Base-by-base conservation (phyloP, 2,329 filamentous ascomycete species). In the Cladorrhinum sp. region DNA sequence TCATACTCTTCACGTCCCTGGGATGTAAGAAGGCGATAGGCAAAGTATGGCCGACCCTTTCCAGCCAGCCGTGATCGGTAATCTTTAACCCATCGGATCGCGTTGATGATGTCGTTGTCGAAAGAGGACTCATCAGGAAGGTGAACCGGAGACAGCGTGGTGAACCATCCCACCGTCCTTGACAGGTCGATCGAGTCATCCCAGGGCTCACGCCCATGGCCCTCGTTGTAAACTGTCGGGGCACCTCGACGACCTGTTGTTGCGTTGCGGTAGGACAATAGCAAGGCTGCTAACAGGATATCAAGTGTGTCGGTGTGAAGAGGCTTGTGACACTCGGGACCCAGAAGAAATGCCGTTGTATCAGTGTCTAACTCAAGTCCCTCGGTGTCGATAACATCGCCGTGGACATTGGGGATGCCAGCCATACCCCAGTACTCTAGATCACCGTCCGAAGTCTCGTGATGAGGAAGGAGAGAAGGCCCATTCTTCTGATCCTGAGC, bases 121-220 rank as follows among this genome's bases (percentile, higher is more conserved):
- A 55, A 57, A 3, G 51, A 53, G 33, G 65, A 65, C 51, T 68
- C 66, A 12, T 67, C 57, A 21, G 61, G 59, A 1, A 64, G 14
- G 16, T 67, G 66, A 0, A 77, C 56, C 0, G 77, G 77, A 18
- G 64, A 72, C 18, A 80, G 66, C 0, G 76, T 76, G 1, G 78
- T 79, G 53, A 80, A 80, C 78, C 78, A 80, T 1, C 78, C 78
- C 0, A 80, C 74, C 0, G 75, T 79, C 0, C 70, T 60, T 0
- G 77, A 76, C 1, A 75, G 57, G 49, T 80, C 73, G 9, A 76
- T 65, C 0, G 52, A 48, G 1, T 66, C 28, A 23, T 71, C 67
- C 69, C 72, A 74, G 0, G 71, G 58, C 55, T 80, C 77, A 4
- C 78, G 71, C 0, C 77, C 78, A n/a, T 80, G 77, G 0, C 73